Evolutionary conservation across 352 stramenopile genomes (phyloP).

Genomic region (Elongisporangium senticosum): DNA sequence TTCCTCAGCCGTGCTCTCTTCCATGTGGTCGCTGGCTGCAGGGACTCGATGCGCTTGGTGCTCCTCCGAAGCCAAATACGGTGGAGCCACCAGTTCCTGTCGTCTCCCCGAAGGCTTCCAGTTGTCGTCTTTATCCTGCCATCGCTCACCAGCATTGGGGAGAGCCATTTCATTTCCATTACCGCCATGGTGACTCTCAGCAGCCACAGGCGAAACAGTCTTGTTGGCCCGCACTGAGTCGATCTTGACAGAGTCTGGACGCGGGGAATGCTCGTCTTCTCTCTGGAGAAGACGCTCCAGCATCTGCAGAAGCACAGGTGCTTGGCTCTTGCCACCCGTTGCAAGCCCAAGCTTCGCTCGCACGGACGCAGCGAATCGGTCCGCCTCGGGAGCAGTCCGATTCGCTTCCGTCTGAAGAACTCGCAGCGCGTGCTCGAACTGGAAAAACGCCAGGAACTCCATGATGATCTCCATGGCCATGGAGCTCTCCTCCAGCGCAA

Average conservation of each 20-base stretch:
- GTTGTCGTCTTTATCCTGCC: not conserved
- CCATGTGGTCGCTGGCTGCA: constrained; percentile 23
- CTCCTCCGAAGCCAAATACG: constrained; percentile 1
- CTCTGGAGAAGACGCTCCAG: constrained; percentile 8
- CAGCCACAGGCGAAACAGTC: not conserved
- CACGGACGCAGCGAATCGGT: not conserved
- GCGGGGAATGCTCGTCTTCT: not conserved
- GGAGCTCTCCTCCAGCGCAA: constrained; percentile 16
- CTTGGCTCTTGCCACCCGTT: not conserved
- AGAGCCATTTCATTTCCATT: not conserved
- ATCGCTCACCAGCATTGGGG: not conserved
- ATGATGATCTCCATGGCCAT: constrained; percentile 45
- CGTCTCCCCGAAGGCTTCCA: too few relatives aligned
- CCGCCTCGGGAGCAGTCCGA: not conserved
- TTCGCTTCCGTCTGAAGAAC: constrained; percentile 47
- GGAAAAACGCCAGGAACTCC: constrained; percentile 55
- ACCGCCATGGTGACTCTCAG: not conserved
- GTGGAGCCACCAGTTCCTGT: not conserved
- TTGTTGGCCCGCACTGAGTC: not conserved
- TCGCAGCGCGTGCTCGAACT: constrained; percentile 46
- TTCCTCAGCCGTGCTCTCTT: constrained; percentile 40
- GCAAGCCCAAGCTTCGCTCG: not conserved
- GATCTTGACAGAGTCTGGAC: not conserved
- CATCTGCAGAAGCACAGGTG: constrained; percentile 23
- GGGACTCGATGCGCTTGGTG: constrained; percentile 6